Evolutionary conservation across 1,284 basidiomycete species (phyloP), one percentile per base, ranked within the genome.

Genomic region (Dichomitus squalens): DNA sequence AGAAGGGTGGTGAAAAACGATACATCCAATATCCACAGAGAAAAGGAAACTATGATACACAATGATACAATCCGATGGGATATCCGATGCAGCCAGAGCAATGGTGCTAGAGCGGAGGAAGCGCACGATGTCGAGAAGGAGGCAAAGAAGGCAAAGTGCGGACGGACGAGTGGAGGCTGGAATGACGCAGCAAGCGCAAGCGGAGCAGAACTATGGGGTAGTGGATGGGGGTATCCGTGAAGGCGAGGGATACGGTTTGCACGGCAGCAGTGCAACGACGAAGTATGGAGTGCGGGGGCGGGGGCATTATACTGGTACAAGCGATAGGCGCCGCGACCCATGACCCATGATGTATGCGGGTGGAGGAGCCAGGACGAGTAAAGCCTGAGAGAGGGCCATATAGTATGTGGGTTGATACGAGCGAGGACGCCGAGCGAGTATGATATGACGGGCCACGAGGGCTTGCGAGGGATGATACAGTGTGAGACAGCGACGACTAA

Each of bases 261-360:
- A 31, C 23, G 20, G 20, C 21, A 47, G 4, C 6, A 25, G 11
- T 43, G 41, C 23, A 27, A 35, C 18, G 27, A n/a, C 12, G 50
- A 8, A 41, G 29, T 34, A 23, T 8, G 25, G 31, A 12, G 23
- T 8, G 47, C 33, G 29, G 46, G 12, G 34, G 47, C 29, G 25
- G 39, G 46, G 14, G 40, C 34, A 62, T 62, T 62, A 57, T 62
- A 62, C 60, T 59, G 52, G 27, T 59, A 55, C 55, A 53, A 59
- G 52, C 18, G 49, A 35, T 49, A 52, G 58, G 44, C 55, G 58
- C 55, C 52, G 55, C 57, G 29, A 46, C 49, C 25, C 4, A 27
- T 29, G n/a, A n/a, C 33, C 25, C 23, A 7, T 46, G 35, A 39
- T 21, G 34, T 3, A 16, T 7, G 31, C 6, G 35, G 5, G 14